A percentile compares a stretch with the other conserved stretches of the same genome.
These are phyloP conservation scores for Daldinia sp. DNA, from an alignment of 2,329 filamentous ascomycete species.

Conservation along the genomic window DNA sequence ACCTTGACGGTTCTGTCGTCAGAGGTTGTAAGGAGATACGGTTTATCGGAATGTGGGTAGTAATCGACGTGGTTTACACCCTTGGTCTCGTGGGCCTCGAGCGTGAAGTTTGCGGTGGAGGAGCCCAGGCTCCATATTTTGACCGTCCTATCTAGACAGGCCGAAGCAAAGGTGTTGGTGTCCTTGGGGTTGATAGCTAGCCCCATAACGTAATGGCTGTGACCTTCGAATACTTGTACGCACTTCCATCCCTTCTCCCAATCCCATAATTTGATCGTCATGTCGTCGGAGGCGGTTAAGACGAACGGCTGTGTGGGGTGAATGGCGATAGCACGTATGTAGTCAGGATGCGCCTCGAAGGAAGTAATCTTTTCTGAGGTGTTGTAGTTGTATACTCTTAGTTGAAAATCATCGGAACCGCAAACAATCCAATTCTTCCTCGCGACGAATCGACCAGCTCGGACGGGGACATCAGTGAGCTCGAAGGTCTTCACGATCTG, in stretches of 20 bases:
- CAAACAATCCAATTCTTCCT: constrained; percentile 99
- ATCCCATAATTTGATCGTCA: constrained; percentile 99
- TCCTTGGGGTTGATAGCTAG: constrained; percentile 98
- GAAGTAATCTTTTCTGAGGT: constrained; percentile 98
- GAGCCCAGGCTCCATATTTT: constrained; percentile 98
- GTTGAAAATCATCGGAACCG: constrained; percentile 89
- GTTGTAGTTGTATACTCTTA: constrained; percentile 98
- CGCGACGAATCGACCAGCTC: constrained; percentile 94
- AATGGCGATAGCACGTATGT: constrained; percentile 95
- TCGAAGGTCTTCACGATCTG: constrained; percentile 99
- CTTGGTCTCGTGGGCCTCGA: constrained; percentile 96
- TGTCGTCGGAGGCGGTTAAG: constrained; percentile 91
- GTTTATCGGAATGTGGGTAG: constrained; percentile 76
- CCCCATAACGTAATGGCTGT: constrained; percentile 96
- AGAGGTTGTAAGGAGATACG: constrained; percentile 93
- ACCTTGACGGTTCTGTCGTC: constrained; percentile 97
- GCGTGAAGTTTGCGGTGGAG: constrained; percentile 91
- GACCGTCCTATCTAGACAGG: constrained; percentile 94
- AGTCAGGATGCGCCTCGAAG: constrained; percentile 97
- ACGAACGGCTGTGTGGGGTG: constrained; percentile 97
- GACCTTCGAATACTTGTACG: constrained; percentile 94
- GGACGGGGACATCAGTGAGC: constrained; percentile 96
- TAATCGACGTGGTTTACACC: constrained; percentile 98
- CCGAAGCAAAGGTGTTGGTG: constrained; percentile 89
- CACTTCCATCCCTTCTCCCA: constrained; percentile 99